Evolutionary conservation across 148 eudicot genomes (phyloP).

Genomic region (Rhododendron kiyosumense): DNA sequence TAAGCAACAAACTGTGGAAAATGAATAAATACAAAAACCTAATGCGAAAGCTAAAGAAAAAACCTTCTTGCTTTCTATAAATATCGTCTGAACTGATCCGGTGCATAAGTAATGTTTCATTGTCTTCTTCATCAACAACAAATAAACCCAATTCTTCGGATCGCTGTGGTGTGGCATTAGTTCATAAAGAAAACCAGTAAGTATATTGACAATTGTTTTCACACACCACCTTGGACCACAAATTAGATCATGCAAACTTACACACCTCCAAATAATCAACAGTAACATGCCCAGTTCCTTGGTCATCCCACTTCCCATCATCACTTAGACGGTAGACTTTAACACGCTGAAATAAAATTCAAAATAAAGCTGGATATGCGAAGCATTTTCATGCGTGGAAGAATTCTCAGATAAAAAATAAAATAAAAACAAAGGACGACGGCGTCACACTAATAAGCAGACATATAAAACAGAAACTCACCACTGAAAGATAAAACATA

Average conservation of each 20-base stretch:
- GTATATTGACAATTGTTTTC: not conserved
- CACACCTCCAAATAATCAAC: constrained; percentile 92
- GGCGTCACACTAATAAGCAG: not conserved
- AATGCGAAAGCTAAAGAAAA: not conserved
- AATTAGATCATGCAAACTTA: not conserved
- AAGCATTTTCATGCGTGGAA: not conserved
- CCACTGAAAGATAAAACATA: not conserved
- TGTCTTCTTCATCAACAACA: constrained; percentile 87
- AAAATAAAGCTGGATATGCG: not conserved
- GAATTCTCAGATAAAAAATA: not conserved
- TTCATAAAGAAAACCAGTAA: not conserved
- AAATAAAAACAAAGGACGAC: not conserved
- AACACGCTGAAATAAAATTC: constrained; percentile 53
- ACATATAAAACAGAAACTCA: constrained; percentile 4
- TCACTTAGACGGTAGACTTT: constrained; percentile 80
- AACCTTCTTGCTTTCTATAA: constrained; percentile 96
- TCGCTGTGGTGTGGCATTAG: constrained; percentile 42
- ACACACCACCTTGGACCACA: not conserved
- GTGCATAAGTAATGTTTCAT: constrained; percentile 77
- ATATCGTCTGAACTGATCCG: constrained; percentile 79
- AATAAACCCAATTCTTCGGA: constrained; percentile 74
- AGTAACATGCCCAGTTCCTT: constrained; percentile 93
- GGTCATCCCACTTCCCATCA: constrained; percentile 99
- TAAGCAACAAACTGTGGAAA: not conserved
- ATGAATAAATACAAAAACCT: not conserved